Percentiles rank a stretch among this genome's conserved stretches.
Evolutionary conservation across 495 filamentous ascomycete species (phyloP).

Genomic region (Trichoderma reesei): DNA sequence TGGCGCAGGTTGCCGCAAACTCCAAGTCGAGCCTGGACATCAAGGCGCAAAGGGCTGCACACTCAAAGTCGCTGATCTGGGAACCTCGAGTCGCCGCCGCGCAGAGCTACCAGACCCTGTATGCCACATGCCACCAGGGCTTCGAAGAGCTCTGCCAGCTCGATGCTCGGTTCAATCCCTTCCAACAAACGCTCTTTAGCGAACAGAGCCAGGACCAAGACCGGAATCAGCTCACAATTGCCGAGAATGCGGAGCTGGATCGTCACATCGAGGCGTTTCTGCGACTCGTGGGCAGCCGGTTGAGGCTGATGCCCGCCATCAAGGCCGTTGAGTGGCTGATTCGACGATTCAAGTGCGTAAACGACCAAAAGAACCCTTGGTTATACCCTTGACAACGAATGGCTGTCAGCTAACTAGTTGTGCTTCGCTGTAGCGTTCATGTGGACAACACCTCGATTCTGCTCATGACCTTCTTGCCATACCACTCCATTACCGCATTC

Average conservation of each 20-base stretch:
- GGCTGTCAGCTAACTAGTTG: background rate
- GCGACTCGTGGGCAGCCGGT: conserved; percentile 58
- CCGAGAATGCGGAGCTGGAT: conserved; percentile 75
- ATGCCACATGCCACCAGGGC: conserved; percentile 73
- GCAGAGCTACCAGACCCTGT: conserved; percentile 84
- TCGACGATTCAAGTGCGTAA: conserved; percentile 70
- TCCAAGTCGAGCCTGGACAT: conserved; percentile 75
- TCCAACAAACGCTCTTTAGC: conserved; percentile 69
- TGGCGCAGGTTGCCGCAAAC: conserved; percentile 68
- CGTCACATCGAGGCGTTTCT: conserved; percentile 70
- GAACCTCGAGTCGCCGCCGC: conserved; percentile 67
- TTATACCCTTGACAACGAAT: background rate
- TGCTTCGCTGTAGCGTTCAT: conserved; percentile 55
- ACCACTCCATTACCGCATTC: conserved; percentile 75
- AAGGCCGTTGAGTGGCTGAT: conserved; percentile 94
- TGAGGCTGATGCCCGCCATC: conserved; percentile 74
- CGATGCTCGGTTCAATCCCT: conserved; percentile 63
- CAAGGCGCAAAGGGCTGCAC: conserved; percentile 76
- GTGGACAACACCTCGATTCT: conserved; percentile 75
- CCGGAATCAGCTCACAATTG: conserved; percentile 66
- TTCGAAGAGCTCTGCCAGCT: conserved; percentile 83
- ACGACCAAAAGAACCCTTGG: background rate
- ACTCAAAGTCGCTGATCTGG: conserved; percentile 88
- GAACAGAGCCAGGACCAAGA: conserved; percentile 84
- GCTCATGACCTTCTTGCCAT: conserved; percentile 85